These are phyloP conservation scores for Vaccinium vitisidaea DNA, from an alignment of 148 eudicot genomes.

Conservation along the genomic window DNA sequence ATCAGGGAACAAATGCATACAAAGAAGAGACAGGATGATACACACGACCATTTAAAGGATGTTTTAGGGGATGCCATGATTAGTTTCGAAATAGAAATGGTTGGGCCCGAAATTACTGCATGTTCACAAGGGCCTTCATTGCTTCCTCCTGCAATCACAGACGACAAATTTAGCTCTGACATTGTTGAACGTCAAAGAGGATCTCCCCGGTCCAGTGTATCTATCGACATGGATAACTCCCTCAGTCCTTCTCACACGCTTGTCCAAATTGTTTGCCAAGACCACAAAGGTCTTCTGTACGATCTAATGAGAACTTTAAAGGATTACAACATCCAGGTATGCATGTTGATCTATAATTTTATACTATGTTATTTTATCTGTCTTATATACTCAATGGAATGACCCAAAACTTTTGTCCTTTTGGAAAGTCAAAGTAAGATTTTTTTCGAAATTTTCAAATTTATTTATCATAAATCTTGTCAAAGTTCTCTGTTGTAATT, in stretches of 20 bases:
- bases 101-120: conserved; percentile 41
- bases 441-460: background rate
- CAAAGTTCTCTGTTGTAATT: background rate
- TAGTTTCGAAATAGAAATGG: conserved; percentile 49
- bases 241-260: conserved; percentile 89
- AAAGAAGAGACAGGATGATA: conserved; percentile 44
- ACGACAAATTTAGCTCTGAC: conserved; percentile 32
- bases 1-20: conserved; percentile 82
- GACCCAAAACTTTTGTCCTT: background rate
- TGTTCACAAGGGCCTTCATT: conserved; percentile 43
- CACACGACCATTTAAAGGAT: conserved; percentile 27
- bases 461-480: background rate
- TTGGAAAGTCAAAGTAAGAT: background rate
- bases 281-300: conserved; percentile 85
- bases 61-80: conserved; percentile 45
- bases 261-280: conserved; percentile 75
- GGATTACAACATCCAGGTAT: conserved; percentile 71
- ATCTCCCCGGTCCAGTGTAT: conserved; percentile 25
- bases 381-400: background rate
- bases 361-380: background rate
- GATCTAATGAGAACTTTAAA: conserved; percentile 87
- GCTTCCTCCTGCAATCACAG: conserved; percentile 41
- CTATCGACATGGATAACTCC: conserved; percentile 61
- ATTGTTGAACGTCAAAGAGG: conserved; percentile 20
- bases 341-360: background rate